A percentile compares a stretch with the other conserved stretches of the same genome.
Evolutionary conservation across 352 stramenopile species (phyloP).

Genomic region (Globisporangium splendens): DNA sequence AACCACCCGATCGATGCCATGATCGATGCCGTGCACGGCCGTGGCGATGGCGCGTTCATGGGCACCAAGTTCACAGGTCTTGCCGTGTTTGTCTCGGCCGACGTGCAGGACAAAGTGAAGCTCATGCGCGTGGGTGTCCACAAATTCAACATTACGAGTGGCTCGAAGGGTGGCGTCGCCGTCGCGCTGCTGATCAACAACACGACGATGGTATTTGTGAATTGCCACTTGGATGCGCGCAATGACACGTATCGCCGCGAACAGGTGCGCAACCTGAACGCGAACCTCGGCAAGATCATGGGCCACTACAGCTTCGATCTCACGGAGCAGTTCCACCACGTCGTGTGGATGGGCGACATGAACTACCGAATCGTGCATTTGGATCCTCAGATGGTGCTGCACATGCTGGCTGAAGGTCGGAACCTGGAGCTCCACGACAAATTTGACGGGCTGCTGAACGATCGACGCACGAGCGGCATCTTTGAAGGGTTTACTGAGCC

Average conservation of each 20-base stretch:
- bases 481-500: slow-evolving; percentile 85
- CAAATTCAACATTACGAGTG: slow-evolving; percentile 81
- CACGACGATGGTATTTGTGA: slow-evolving; percentile 83
- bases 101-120: slow-evolving; percentile 60
- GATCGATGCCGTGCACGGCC: slow-evolving; percentile 76
- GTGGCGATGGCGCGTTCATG: slow-evolving; percentile 78
- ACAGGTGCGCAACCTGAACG: slow-evolving; percentile 80
- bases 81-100: slow-evolving; percentile 64
- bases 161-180: slow-evolving; percentile 78
- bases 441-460: slow-evolving; percentile 80
- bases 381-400: slow-evolving; percentile 68
- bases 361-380: slow-evolving; percentile 84
- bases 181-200: slow-evolving; percentile 71
- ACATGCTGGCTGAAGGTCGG: slow-evolving; percentile 75
- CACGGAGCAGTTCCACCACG: slow-evolving; percentile 86
- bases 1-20: slow-evolving; percentile 59
- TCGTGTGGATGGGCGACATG: slow-evolving; percentile 89
- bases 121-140: slow-evolving; percentile 69
- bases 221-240: slow-evolving; percentile 79
- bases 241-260: slow-evolving; percentile 79
- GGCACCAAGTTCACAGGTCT: slow-evolving; percentile 85
- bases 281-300: slow-evolving; percentile 74
- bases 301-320: slow-evolving; percentile 78
- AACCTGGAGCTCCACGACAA: slow-evolving; percentile 82
- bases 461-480: slow-evolving; percentile 62